Base-by-base conservation (phyloP, 306 rosid species). In the Vigna hirtella region DNA sequence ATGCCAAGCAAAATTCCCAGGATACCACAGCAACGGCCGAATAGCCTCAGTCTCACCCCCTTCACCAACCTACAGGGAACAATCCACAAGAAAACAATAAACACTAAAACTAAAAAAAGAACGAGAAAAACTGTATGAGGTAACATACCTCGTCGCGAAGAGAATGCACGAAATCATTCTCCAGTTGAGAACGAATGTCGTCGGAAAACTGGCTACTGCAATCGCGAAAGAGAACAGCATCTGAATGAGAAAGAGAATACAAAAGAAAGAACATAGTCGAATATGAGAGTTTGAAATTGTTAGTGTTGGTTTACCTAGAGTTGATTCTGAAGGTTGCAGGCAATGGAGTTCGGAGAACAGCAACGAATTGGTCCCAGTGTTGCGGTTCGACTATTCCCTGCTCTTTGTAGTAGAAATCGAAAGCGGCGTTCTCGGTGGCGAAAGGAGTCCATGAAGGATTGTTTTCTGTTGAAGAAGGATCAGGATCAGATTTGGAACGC, bases 1-100 rank as follows among this genome's bases (percentile, higher is more conserved):
- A 84, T 93, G 99, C 99, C 99, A 96, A 63, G 99, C 99, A 45
- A 96, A 90, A 72, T 90, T 90, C 70, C 84, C 89, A 67, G 98
- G 99, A 81, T 96, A 96, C 99, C 99, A 96, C 24, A 90, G 83
- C 84, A 96, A 83, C 3, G 99, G 97, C 78, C 96, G 85, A 81
- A 96, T 93, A 34, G 99, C 94, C 87, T 85, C 91, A 0, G 50
- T 72, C 81, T 96, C 98, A 55, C 81, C 84, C 0, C 93, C 94
- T 73, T 93, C 94, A 53, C 59, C 58, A 80, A 86, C 90, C 98
- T 94, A 77, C 66, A 85, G 49, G 26, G 5, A 76, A 52, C 72
- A 64, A 64, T 63, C 45, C 40, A 69, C 63, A 74, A 18, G 43
- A 11, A 69, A 36, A 79, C 36, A 67, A 26, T 17, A 18, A 14